Evolutionary conservation across 306 rosid genomes (phyloP).

Genomic region (Astragalus membranaceus): DNA sequence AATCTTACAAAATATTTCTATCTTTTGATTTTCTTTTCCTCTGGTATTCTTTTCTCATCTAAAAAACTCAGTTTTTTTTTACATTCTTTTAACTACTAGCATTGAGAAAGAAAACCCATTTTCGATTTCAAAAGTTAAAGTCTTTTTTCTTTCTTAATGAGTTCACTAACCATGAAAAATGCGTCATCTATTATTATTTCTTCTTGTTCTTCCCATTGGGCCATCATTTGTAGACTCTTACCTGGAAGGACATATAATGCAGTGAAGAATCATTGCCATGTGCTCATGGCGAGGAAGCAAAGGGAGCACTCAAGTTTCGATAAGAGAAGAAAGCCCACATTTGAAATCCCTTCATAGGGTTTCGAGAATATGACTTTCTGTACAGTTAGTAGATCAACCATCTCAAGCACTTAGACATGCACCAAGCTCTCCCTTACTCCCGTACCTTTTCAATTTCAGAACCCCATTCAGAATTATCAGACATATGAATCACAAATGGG

Average conservation of each 20-base stretch:
- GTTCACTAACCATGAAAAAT: too few species aligned
- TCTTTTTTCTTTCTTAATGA: too few species aligned
- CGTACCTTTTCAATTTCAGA: background rate
- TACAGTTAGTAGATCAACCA: conserved; percentile 43
- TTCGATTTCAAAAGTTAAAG: too few species aligned
- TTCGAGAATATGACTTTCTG: conserved; percentile 1
- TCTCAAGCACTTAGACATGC: conserved; percentile 57
- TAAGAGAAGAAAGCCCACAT: conserved; percentile 38
- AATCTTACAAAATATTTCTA: too few species aligned
- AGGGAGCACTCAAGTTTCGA: conserved; percentile 38
- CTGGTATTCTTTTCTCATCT: too few species aligned
- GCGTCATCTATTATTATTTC: too few species aligned
- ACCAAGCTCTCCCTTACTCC: conserved; percentile 41
- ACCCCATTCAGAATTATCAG: conserved; percentile 12
- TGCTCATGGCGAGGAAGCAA: conserved; percentile 35
- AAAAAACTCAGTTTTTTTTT: too few species aligned
- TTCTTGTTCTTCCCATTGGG: background rate
- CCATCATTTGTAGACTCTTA: conserved; percentile 59
- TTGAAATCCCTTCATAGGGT: conserved; percentile 4
- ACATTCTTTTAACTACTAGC: too few species aligned
- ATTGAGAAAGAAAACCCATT: too few species aligned
- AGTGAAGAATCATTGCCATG: conserved; percentile 82
- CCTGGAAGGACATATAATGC: conserved; percentile 83
- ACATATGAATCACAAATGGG: conserved; percentile 28
- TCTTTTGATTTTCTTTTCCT: too few species aligned